A percentile compares a stretch with the other conserved stretches of the same genome.
Evolutionary conservation across 306 rosid species (phyloP).

Genomic region (Vachellia collinsii): DNA sequence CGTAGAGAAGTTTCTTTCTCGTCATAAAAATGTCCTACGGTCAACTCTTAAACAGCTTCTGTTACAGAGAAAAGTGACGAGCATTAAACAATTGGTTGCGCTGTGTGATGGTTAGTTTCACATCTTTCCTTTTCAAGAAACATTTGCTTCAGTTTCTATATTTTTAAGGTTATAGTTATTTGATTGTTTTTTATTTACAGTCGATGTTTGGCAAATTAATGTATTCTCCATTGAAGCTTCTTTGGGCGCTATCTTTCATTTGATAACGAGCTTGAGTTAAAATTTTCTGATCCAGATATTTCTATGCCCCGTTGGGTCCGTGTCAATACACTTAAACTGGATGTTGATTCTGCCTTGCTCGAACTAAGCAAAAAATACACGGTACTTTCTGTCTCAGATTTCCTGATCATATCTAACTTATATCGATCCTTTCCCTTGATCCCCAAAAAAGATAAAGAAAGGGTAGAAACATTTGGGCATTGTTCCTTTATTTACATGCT

Average conservation of each 20-base stretch:
- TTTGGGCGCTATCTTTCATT: slow-evolving; percentile 4
- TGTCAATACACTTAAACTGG: slow-evolving; percentile 83
- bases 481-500: slow-evolving; percentile 3
- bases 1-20: slow-evolving; percentile 75
- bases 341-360: slow-evolving; percentile 64
- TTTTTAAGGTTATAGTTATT: too few relatives aligned
- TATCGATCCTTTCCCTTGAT: not conserved
- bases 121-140: not conserved
- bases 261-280: slow-evolving; percentile 19
- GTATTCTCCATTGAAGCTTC: slow-evolving; percentile 6
- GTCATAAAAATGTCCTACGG: slow-evolving; percentile 57
- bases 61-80: slow-evolving; percentile 58
- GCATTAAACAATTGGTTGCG: slow-evolving; percentile 62
- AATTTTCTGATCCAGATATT: slow-evolving; percentile 56
- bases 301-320: slow-evolving; percentile 81
- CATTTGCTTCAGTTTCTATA: not conserved
- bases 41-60: slow-evolving; percentile 56
- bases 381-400: slow-evolving; percentile 46
- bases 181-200: not conserved
- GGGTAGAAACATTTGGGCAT: not conserved
- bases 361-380: slow-evolving; percentile 60
- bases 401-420: slow-evolving; percentile 2
- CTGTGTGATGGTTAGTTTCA: slow-evolving; percentile 56
- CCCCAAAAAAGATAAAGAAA: not conserved
- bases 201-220: slow-evolving; percentile 1